Base-by-base conservation (phyloP, 495 filamentous ascomycete genomes). In the Jackrogersella minutella region DNA sequence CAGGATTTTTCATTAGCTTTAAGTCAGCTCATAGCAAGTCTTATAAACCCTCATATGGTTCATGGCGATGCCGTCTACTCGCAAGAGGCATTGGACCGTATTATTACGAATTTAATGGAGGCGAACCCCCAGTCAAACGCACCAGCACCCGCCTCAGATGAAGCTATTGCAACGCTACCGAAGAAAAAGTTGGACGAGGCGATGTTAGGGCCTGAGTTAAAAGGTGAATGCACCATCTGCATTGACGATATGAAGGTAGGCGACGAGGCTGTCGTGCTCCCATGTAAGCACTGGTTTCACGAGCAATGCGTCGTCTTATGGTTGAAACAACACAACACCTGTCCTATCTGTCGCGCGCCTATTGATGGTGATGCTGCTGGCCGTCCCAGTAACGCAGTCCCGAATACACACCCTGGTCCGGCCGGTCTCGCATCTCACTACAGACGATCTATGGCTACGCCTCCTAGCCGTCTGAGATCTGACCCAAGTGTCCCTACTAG, bases 211-310 rank as follows among this genome's bases (percentile, higher is more conserved):
- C 67, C 78, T 0, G 84, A 86, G 43, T 75, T 79, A 3, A 84
- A 82, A 59, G 91, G 84, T 2, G 93, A 96, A 66, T 97, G 93
- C 72, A 92, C 91, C 21, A 94, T 97, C 60, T 99, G 95, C 73
- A 98, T 97, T 83, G 94, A 97, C 56, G 84, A 91, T 1, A 88
- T 96, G 31, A 81, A 86, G 39, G 70, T 90, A 31, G 91, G 87
- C 11, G 90, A 88, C 21, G 88, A 93, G 73, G 91, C 95, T 5
- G 86, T 88, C 0, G 82, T 89, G 21, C 77, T 99, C 24, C 93
- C 93, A 1, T 99, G 95, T 78, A 88, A 82, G 2, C 95, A 99
- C 71, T 96, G 92, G 91, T 99, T 96, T 74, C 92, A 96, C 72
- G 87, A 84, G 47, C 78, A 84, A 11, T 97, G 93, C 68, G 88